Evolutionary conservation across 2,329 filamentous ascomycete species (phyloP), one percentile per base, ranked within the genome.

Genomic region (Fusarium sp.): DNA sequence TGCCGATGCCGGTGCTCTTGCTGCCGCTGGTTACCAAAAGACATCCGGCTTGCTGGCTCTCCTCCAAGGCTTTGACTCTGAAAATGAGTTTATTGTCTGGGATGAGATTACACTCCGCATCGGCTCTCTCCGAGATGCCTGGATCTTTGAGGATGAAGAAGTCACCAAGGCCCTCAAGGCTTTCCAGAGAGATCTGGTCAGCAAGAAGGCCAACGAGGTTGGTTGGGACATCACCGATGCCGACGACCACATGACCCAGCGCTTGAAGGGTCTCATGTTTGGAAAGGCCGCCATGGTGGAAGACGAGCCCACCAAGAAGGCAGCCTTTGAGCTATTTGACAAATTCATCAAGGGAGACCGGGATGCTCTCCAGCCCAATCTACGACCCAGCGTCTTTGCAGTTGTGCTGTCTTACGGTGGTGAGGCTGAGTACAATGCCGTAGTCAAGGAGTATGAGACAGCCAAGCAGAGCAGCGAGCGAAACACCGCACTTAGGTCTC

Each of bases 251-350:
- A 92, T 98, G 76, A 89, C 95, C 82, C 95, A 98, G 83, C 95
- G 98, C 82, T 97, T 98, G 89, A 98, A 98, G 87, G 92, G 92
- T 16, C 90, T 98, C 81, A 89, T 98, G 82, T 98, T 98, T 81
- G 93, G 94, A 71, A 91, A 89, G 76, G 95, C 96, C 60, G 96
- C 95, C 67, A 87, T 94, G 76, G 89, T 92, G 54, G 95, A 95
- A 37, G 96, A 98, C 79, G 87, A 95, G 78, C 87, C 89, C 76
- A 90, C 98, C 71, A 90, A 96, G 80, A 88, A 91, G 59, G 94
- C 95, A 9, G 93, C 95, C 9, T 93, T 95, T 84, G 94, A 95
- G 32, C 97, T 98, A 93, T 98, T 98, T 82, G 88, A 89, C 80
- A 95, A 94, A 82, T 98, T 95, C 82, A 90, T 92, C 78, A 88